Conservation (phyloP, 495 filamentous ascomycete genomes). For the Aspergillus ellipticus region DNA sequence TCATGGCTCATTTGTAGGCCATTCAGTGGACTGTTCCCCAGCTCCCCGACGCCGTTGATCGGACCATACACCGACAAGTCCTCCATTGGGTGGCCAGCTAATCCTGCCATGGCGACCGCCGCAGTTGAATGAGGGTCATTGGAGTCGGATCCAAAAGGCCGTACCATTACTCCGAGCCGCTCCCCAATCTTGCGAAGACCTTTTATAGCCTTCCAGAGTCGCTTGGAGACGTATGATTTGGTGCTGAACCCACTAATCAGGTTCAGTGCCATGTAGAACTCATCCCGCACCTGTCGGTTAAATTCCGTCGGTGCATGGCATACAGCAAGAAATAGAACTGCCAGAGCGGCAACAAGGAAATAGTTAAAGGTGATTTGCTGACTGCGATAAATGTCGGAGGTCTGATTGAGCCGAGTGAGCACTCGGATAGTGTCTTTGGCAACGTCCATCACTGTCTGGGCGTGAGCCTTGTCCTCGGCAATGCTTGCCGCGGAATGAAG, state of each 20-base stretch:
- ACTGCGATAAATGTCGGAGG: slow-evolving; percentile 74
- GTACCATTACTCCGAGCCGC: slow-evolving; percentile 64
- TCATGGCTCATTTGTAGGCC: slow-evolving; percentile 61
- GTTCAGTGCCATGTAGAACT: slow-evolving; percentile 84
- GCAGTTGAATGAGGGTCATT: slow-evolving; percentile 61
- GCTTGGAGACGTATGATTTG: slow-evolving; percentile 72
- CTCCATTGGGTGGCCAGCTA: slow-evolving; percentile 66
- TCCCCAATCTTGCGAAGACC: slow-evolving; percentile 77
- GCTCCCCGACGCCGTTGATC: slow-evolving; percentile 39
- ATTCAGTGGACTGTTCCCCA: slow-evolving; percentile 58
- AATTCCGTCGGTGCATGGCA: slow-evolving; percentile 78
- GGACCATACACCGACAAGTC: slow-evolving; percentile 53
- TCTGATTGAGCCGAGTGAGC: slow-evolving; percentile 69
- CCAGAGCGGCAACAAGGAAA: slow-evolving; percentile 76
- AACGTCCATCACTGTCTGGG: slow-evolving; percentile 68
- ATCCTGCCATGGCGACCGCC: slow-evolving; percentile 69
- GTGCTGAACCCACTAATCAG: slow-evolving; percentile 75
- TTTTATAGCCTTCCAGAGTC: slow-evolving; percentile 78
- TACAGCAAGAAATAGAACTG: slow-evolving; percentile 78
- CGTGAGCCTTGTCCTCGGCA: slow-evolving; percentile 62
- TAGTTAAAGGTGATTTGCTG: slow-evolving; percentile 85
- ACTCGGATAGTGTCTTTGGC: slow-evolving; percentile 78
- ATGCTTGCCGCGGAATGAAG: slow-evolving; percentile 75
- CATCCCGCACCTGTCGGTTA: slow-evolving; percentile 66
- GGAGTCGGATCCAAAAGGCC: slow-evolving; percentile 36